Evolutionary conservation across 2,329 filamentous ascomycete genomes (phyloP).

Genomic region (Leptographium radiaticola): DNA sequence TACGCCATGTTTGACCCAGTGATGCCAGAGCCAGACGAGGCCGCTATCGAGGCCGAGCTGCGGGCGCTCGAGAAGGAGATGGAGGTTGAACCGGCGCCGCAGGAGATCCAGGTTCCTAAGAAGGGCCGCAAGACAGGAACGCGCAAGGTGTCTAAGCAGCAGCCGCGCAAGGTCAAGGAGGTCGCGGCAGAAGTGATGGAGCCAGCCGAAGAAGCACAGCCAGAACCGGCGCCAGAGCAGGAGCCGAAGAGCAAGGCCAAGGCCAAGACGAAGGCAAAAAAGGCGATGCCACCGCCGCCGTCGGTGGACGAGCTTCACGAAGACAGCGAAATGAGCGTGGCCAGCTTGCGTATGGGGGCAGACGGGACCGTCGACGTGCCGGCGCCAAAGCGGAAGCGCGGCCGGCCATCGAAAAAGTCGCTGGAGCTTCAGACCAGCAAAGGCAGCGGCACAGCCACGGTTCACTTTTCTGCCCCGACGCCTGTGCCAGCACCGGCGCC

Average conservation of each 20-base stretch:
- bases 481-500: background rate
- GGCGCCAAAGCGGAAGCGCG: constrained; percentile 17
- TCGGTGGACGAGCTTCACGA: constrained; percentile 11
- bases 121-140: constrained; percentile 40
- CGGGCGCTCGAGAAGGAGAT: constrained; percentile 35
- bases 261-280: constrained; percentile 4
- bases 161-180: constrained; percentile 32
- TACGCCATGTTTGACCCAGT: constrained; percentile 41
- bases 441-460: background rate
- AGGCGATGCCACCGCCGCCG: background rate
- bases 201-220: background rate
- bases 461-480: background rate
- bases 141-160: constrained; percentile 40
- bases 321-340: constrained; percentile 12
- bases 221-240: constrained; percentile 2
- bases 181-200: background rate
- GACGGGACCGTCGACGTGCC: constrained; percentile 11
- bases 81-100: constrained; percentile 18
- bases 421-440: constrained; percentile 2
- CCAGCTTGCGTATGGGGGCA: constrained; percentile 4
- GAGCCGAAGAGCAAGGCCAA: constrained; percentile 4
- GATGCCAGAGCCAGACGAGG: constrained; percentile 31
- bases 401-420: constrained; percentile 20
- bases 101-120: constrained; percentile 33
- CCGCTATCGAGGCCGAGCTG: constrained; percentile 37